Percentiles rank a stretch among this genome's conserved stretches.
Conservation (phyloP, 306 rosid species). For the Pyrus pyrifolia region DNA sequence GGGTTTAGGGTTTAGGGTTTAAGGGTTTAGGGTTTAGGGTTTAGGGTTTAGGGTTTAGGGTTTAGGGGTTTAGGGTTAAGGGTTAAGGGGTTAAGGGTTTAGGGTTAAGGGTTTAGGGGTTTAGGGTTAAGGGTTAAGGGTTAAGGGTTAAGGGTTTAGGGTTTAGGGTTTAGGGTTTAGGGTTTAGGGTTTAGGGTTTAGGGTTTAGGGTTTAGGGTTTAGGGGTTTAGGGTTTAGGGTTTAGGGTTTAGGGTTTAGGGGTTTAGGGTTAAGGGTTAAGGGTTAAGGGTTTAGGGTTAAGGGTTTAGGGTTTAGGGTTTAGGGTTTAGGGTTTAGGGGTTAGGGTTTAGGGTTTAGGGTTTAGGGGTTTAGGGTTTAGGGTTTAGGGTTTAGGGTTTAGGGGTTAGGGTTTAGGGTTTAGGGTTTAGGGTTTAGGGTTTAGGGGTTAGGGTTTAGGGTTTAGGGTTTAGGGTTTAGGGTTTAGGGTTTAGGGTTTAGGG, state of each 20-base stretch:
- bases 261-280: neutral
- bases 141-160: neutral
- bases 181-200: too few relatives aligned
- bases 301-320: neutral
- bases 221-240: neutral
- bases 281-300: neutral
- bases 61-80: neutral
- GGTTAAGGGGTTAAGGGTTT: neutral
- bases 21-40: too few relatives aligned
- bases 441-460: too few relatives aligned
- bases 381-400: neutral
- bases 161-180: too few relatives aligned
- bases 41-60: neutral
- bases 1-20: too few relatives aligned
- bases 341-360: too few relatives aligned
- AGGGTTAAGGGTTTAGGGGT: neutral
- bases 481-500: too few relatives aligned
- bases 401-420: neutral
- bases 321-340: too few relatives aligned
- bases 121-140: conserved; percentile 20
- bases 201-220: neutral
- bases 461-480: too few relatives aligned
- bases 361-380: too few relatives aligned
- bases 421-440: too few relatives aligned
- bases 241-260: neutral